Evolutionary conservation across 2,329 filamentous ascomycete species (phyloP), one percentile per base, ranked within the genome.

Genomic region (Fusarium nanum): DNA sequence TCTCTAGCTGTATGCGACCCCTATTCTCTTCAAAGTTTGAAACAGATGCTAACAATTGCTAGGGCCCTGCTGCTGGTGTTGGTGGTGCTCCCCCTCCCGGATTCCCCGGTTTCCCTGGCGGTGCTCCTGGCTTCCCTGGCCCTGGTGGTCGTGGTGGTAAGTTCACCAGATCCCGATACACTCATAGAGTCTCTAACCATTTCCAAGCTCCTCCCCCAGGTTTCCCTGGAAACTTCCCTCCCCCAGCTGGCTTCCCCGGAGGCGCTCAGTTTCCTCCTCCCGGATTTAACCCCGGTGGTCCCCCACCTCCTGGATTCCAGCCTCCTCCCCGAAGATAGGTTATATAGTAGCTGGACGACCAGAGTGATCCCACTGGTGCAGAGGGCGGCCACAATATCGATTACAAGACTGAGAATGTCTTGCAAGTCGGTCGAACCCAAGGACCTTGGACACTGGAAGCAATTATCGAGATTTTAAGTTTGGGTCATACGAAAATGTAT

Each of bases 31-130:
- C 3, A 56, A 13, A 22, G 47, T 44, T 8, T 37, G 54, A 13
- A 42, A 23, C 12, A 22, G 23, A 20, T 54, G 37, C 74, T 79
- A 60, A 78, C 65, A 30, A 11, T 70, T 53, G 44, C 18, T 70
- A 89, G 87, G 88, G 95, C 32, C 95, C 95, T 77, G 93, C 93
- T 81, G 91, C 92, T 77, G 95, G 94, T 78, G 91, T 97, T 77
- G 95, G 93, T 76, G 92, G 80, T 40, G 82, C 79, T 60, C 91
- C 92, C 52, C 91, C 92, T 73, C 87, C 84, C 65, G 85, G 85
- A 70, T 86, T 88, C 76, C 83, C 85, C 67, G 81, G 84, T 25
- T 82, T 86, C 76, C 85, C 86, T 47, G 81, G 88, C 79, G 86
- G 88, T 79, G 86, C 80, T 73, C 80, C 81, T 70, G 77, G 79